phyloP scores from a whole-genome alignment of 306 rosid species.

The Prunus armeniaca region DNA sequence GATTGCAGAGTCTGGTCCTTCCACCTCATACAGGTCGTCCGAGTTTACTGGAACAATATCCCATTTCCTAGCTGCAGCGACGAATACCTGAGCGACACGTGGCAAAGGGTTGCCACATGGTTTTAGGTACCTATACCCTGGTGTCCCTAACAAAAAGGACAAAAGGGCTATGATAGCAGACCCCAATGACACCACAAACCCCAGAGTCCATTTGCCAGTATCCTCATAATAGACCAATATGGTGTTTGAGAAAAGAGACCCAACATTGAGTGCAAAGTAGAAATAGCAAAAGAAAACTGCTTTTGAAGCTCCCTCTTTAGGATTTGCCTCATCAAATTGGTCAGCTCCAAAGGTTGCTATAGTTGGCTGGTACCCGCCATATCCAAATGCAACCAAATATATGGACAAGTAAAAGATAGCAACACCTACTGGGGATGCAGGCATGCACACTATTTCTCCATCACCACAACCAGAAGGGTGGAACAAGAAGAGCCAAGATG shows the following conservation, averaged over 20 bases:
- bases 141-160: conserved; percentile 42
- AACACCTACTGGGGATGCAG: conserved; percentile 22
- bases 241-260: conserved; percentile 67
- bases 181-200: conserved; percentile 51
- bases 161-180: conserved; percentile 49
- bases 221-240: conserved; percentile 56
- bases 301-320: conserved; percentile 41
- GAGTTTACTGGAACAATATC: conserved; percentile 18
- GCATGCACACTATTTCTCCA: background rate
- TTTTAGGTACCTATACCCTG: conserved; percentile 46
- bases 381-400: conserved; percentile 58
- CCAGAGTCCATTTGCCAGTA: conserved; percentile 53
- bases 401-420: conserved; percentile 55
- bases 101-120: conserved; percentile 66
- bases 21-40: conserved; percentile 45
- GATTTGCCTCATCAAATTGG: conserved; percentile 54
- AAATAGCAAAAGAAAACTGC: conserved; percentile 55
- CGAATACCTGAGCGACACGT: conserved; percentile 58
- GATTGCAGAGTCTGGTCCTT: conserved; percentile 37
- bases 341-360: conserved; percentile 63
- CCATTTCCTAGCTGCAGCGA: conserved; percentile 57
- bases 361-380: conserved; percentile 62
- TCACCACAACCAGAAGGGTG: conserved; percentile 25
- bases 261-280: conserved; percentile 60
- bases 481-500: conserved; percentile 17